These are phyloP conservation scores for Tricholoma terreum DNA, from an alignment of 768 basidiomycete species.

Conservation along the genomic window DNA sequence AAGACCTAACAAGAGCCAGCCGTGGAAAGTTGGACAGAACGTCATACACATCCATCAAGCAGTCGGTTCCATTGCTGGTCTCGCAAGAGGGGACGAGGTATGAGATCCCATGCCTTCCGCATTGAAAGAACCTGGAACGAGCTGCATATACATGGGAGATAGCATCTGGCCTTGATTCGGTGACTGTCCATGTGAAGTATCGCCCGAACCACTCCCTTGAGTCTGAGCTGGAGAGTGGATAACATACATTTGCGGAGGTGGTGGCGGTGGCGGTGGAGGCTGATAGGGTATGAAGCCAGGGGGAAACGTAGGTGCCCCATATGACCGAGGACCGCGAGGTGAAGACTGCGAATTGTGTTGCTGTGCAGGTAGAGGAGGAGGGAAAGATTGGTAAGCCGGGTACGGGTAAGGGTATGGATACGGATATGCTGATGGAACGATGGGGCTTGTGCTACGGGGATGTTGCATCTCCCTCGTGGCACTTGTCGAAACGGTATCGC, in stretches of 20 bases:
- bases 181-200: slow-evolving; percentile 3
- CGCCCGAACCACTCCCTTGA: slow-evolving; percentile 4
- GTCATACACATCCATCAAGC: not conserved
- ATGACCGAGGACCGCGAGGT: slow-evolving; percentile 19
- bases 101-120: not conserved
- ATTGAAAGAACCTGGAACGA: slow-evolving; percentile 13
- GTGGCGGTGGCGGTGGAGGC: slow-evolving; percentile 25
- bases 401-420: slow-evolving; percentile 30
- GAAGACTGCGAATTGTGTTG: slow-evolving; percentile 13
- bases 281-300: slow-evolving; percentile 31
- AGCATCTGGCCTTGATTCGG: slow-evolving; percentile 7
- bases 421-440: slow-evolving; percentile 31
- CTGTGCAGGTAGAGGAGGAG: slow-evolving; percentile 5
- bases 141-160: slow-evolving; percentile 17
- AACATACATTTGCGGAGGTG: slow-evolving; percentile 28
- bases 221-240: slow-evolving; percentile 15
- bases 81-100: slow-evolving; percentile 1
- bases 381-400: slow-evolving; percentile 15
- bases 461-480: slow-evolving; percentile 7
- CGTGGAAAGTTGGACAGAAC: not conserved
- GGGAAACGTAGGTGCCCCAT: slow-evolving; percentile 22
- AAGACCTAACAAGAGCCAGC: too few relatives aligned
- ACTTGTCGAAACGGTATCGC: slow-evolving; percentile 10
- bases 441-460: slow-evolving; percentile 13
- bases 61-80: not conserved